Conservation (phyloP, 2,329 filamentous ascomycete genomes). For the Fusarium scirpi region DNA sequence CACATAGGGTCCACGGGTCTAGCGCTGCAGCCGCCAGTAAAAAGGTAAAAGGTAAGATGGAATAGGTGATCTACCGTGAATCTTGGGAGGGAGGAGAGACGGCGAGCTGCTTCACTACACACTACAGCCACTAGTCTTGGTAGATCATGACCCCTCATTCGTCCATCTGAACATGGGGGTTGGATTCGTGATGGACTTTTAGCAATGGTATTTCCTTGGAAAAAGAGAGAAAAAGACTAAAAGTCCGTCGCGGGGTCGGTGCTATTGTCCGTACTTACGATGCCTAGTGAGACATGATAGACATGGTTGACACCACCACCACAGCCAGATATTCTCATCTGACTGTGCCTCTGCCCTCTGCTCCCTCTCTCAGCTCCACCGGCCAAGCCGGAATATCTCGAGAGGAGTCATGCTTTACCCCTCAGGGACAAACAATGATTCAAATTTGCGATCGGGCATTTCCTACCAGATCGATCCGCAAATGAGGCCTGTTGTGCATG, state of each 20-base stretch:
- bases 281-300: constrained; percentile 48
- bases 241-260: constrained; percentile 30
- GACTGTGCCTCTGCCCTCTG: constrained; percentile 41
- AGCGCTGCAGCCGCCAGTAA: constrained; percentile 41
- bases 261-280: constrained; percentile 7
- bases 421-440: constrained; percentile 44
- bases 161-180: constrained; percentile 22
- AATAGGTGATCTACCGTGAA: constrained; percentile 9
- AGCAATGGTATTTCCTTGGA: constrained; percentile 12
- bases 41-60: constrained; percentile 1
- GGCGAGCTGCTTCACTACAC: constrained; percentile 11
- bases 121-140: not conserved
- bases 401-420: constrained; percentile 45
- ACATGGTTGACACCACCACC: constrained; percentile 48
- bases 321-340: constrained; percentile 43
- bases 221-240: not conserved
- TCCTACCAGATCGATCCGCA: constrained; percentile 46
- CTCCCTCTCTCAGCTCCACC: constrained; percentile 29
- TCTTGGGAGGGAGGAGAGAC: constrained; percentile 13
- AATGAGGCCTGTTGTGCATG: constrained; percentile 40
- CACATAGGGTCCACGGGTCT: constrained; percentile 36
- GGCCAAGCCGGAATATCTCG: constrained; percentile 26
- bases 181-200: constrained; percentile 15
- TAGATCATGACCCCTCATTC: constrained; percentile 4
- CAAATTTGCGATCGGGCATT: constrained; percentile 46